Percentiles rank a stretch among this genome's conserved stretches.
These are phyloP conservation scores for Leccinum variabile DNA, from an alignment of 1,284 basidiomycete genomes.

Conservation along the genomic window DNA sequence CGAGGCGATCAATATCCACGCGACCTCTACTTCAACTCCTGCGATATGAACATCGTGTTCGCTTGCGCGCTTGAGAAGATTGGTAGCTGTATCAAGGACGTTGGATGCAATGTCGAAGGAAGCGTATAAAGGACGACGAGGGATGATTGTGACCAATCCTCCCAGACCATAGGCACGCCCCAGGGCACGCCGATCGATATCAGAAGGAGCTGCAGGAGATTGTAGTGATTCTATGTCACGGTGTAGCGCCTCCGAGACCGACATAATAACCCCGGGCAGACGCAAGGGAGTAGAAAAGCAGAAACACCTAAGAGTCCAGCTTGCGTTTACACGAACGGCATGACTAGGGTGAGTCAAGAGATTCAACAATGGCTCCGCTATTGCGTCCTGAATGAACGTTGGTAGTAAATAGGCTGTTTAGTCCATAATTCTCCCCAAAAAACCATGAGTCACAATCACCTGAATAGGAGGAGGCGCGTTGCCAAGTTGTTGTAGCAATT, in stretches of 20 bases:
- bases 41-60: slow-evolving; percentile 88
- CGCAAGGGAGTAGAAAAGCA: slow-evolving; percentile 87
- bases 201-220: slow-evolving; percentile 70
- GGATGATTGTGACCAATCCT: slow-evolving; percentile 83
- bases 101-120: slow-evolving; percentile 92
- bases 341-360: slow-evolving; percentile 88
- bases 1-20: slow-evolving; percentile 91
- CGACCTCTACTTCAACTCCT: slow-evolving; percentile 86
- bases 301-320: slow-evolving; percentile 88
- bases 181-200: slow-evolving; percentile 71
- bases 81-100: slow-evolving; percentile 88
- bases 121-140: slow-evolving; percentile 88
- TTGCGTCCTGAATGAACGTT: slow-evolving; percentile 59
- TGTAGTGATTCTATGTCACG: slow-evolving; percentile 75
- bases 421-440: background rate
- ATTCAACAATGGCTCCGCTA: slow-evolving; percentile 84
- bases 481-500: slow-evolving; percentile 85
- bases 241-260: slow-evolving; percentile 77
- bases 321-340: slow-evolving; percentile 80
- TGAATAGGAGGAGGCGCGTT: slow-evolving; percentile 90
- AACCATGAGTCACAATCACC: slow-evolving; percentile 38
- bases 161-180: slow-evolving; percentile 91
- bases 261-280: slow-evolving; percentile 76
- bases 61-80: slow-evolving; percentile 86
- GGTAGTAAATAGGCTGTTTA: slow-evolving; percentile 7